phyloP scores from a whole-genome alignment of 2,329 filamentous ascomycete genomes.

The Xylaria sp. region DNA sequence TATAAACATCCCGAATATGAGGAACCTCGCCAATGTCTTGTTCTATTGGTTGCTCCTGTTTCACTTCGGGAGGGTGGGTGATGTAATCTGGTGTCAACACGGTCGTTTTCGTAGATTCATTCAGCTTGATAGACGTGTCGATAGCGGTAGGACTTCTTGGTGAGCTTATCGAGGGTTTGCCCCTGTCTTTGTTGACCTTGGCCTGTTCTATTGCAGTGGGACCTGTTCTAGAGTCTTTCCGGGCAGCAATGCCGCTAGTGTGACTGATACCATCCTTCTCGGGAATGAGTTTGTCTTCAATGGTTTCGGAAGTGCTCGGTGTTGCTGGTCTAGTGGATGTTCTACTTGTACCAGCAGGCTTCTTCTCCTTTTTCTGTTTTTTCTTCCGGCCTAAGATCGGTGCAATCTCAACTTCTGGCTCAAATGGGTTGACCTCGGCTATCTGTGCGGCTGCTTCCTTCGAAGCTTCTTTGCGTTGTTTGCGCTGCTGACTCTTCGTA shows the following conservation, averaged over 20 bases:
- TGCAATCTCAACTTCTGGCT: constrained; percentile 67
- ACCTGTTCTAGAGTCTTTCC: constrained; percentile 38
- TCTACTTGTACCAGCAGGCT: constrained; percentile 47
- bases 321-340: constrained; percentile 47
- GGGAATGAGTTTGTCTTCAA: constrained; percentile 44
- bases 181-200: constrained; percentile 42
- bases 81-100: constrained; percentile 51
- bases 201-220: constrained; percentile 35
- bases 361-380: constrained; percentile 82
- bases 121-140: constrained; percentile 49
- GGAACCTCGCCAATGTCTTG: constrained; percentile 49
- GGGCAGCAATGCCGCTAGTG: constrained; percentile 37
- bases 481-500: constrained; percentile 82
- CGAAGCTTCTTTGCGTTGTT: constrained; percentile 74
- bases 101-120: constrained; percentile 51
- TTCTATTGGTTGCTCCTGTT: constrained; percentile 45
- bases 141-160: constrained; percentile 45
- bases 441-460: constrained; percentile 71
- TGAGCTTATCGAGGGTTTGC: constrained; percentile 42
- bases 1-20: constrained; percentile 51
- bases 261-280: constrained; percentile 44
- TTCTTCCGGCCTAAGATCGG: constrained; percentile 84
- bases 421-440: constrained; percentile 60
- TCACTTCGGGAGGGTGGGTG: constrained; percentile 43
- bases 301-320: constrained; percentile 45